Percentiles rank a stretch among this genome's conserved stretches.
These are phyloP conservation scores for Pinguiococcus pyrenoidosus DNA, from an alignment of 108 stramenopile species.

Conservation along the genomic window DNA sequence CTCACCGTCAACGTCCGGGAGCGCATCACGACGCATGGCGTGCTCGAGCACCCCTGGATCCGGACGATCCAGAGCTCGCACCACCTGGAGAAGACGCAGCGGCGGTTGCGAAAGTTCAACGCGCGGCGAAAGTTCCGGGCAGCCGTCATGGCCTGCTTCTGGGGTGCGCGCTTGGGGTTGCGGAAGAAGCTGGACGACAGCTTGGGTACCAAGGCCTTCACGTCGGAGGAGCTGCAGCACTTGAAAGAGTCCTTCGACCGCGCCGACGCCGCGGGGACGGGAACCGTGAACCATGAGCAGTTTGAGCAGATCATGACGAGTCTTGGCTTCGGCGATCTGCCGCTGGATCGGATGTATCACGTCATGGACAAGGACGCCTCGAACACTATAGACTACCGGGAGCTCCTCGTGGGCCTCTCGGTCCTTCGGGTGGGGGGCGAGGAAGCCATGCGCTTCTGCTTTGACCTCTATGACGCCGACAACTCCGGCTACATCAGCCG, in stretches of 20 bases:
- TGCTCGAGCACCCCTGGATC: conserved; percentile 22
- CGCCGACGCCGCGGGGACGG: not conserved
- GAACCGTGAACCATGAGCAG: not conserved
- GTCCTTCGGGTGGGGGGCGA: not conserved
- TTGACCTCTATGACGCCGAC: conserved; percentile 1
- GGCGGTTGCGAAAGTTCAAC: not conserved
- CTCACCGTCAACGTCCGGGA: not conserved
- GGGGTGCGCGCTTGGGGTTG: conserved; percentile 1
- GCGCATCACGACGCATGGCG: conserved; percentile 11
- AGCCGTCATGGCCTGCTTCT: conserved; percentile 3
- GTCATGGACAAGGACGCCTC: not conserved
- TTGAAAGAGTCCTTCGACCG: not conserved
- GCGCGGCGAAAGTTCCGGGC: conserved; percentile 4
- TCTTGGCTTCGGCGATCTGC: not conserved
- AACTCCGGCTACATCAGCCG: not conserved
- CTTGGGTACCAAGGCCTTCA: not conserved
- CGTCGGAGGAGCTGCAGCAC: not conserved
- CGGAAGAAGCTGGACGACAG: not conserved
- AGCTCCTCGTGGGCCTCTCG: conserved; percentile 1
- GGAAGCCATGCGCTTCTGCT: not conserved
- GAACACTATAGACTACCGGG: not conserved
- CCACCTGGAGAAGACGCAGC: not conserved
- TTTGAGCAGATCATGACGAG: not conserved
- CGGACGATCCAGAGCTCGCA: not conserved
- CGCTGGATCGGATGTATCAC: not conserved